A percentile compares a stretch with the other conserved stretches of the same genome.
Evolutionary conservation across 169 alveolate species (phyloP).

Genomic region (Cystoisospora suis): DNA sequence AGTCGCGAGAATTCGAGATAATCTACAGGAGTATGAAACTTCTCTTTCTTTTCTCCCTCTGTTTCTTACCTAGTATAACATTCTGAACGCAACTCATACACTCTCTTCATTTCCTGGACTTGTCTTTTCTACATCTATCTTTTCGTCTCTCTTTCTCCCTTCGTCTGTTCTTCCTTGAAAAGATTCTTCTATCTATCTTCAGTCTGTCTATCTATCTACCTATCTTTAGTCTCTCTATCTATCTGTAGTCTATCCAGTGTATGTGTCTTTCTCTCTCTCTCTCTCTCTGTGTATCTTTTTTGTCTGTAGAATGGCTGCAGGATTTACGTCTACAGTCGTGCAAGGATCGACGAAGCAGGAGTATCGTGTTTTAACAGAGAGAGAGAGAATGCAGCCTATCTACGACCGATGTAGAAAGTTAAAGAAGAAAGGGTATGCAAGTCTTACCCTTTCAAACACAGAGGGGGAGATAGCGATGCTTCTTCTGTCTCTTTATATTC

Average conservation of each 20-base stretch:
- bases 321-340: constrained; percentile 61
- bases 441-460: no score
- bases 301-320: constrained; percentile 36
- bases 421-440: constrained; percentile 56
- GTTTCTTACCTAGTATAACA: no score
- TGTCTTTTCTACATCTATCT: no score
- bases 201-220: no score
- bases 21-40: no score
- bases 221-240: background rate
- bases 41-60: no score
- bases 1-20: no score
- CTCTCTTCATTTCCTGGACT: no score
- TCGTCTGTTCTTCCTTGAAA: background rate
- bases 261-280: background rate
- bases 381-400: constrained; percentile 47
- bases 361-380: constrained; percentile 36
- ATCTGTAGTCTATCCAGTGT: background rate
- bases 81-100: no score
- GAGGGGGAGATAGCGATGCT: no score
- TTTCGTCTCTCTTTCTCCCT: background rate
- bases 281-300: background rate
- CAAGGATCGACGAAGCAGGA: background rate
- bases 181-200: no score
- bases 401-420: constrained; percentile 42
- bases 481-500: no score